A percentile compares a stretch with the other conserved stretches of the same genome.
phyloP scores from a whole-genome alignment of 768 basidiomycete genomes.

The Suillus weaverae region DNA sequence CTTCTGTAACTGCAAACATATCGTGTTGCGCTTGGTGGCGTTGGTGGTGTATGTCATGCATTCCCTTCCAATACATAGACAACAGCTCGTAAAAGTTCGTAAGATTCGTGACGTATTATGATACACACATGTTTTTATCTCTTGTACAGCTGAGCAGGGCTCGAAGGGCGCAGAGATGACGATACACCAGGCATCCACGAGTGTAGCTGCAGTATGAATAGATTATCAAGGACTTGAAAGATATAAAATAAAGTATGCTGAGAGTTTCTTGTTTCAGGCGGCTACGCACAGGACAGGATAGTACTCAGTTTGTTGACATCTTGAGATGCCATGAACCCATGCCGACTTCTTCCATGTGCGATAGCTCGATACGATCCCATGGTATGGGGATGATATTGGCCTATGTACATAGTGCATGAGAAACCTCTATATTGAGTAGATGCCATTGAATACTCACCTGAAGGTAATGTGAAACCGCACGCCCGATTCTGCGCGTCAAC shows the following conservation, averaged over 20 bases:
- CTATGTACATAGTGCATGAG: slow-evolving; percentile 35
- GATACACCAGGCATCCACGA: slow-evolving; percentile 10
- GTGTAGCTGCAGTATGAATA: slow-evolving; percentile 6
- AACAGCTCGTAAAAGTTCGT: slow-evolving; percentile 9
- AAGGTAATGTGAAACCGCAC: slow-evolving; percentile 74
- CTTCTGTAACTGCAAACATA: neutral
- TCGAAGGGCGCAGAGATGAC: slow-evolving; percentile 6
- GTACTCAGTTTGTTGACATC: slow-evolving; percentile 33
- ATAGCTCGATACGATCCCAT: slow-evolving; percentile 68
- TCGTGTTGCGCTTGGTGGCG: neutral
- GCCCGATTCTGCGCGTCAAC: slow-evolving; percentile 64
- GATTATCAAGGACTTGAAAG: slow-evolving; percentile 1
- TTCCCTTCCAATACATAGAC: neutral
- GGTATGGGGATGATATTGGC: slow-evolving; percentile 68
- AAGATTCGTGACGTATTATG: slow-evolving; percentile 18
- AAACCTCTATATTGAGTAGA: slow-evolving; percentile 1
- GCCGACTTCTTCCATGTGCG: slow-evolving; percentile 68
- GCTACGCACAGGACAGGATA: neutral
- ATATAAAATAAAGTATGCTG: slow-evolving; percentile 5
- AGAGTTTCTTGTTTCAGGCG: neutral
- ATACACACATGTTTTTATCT: slow-evolving; percentile 21
- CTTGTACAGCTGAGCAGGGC: slow-evolving; percentile 19
- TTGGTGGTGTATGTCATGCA: neutral
- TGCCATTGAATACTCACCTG: slow-evolving; percentile 46
- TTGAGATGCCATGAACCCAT: slow-evolving; percentile 77